These are phyloP conservation scores for Cyclotella cryptica DNA, from an alignment of 108 stramenopile species.

Conservation along the genomic window DNA sequence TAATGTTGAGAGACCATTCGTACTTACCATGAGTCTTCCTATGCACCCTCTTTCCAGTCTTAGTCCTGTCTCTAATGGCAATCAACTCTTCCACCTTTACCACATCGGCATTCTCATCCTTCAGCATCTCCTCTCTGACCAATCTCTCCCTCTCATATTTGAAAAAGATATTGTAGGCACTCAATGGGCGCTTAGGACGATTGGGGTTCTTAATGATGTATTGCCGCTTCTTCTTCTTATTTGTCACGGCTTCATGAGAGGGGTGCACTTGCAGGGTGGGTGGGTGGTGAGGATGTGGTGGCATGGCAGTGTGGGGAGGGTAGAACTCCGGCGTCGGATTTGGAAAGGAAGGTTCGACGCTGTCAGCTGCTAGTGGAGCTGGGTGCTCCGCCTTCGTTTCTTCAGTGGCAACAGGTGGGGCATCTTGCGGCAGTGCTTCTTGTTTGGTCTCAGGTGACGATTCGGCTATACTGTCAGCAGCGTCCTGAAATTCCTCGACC, in stretches of 20 bases:
- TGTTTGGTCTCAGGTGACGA: neutral
- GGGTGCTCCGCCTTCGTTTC: neutral
- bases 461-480: too few relatives aligned
- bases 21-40: conserved; percentile 33
- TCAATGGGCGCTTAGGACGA: conserved; percentile 26
- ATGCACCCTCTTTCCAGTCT: conserved; percentile 30
- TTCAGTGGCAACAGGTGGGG: neutral
- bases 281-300: neutral
- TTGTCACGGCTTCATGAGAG: neutral
- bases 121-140: conserved; percentile 28
- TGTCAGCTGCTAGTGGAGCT: neutral
- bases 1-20: too few relatives aligned
- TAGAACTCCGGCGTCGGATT: neutral
- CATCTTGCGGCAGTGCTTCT: neutral
- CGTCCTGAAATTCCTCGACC: neutral
- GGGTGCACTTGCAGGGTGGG: neutral
- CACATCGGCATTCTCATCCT: conserved; percentile 6
- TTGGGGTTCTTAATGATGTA: conserved; percentile 32
- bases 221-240: conserved; percentile 15
- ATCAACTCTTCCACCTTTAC: conserved; percentile 19
- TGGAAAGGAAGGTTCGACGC: neutral
- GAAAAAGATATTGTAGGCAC: conserved; percentile 35
- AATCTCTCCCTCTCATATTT: conserved; percentile 33
- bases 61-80: conserved; percentile 13
- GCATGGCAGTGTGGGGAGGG: neutral